phyloP scores from a whole-genome alignment of 2,329 filamentous ascomycete genomes.

The Akanthomyces dipterigenus region DNA sequence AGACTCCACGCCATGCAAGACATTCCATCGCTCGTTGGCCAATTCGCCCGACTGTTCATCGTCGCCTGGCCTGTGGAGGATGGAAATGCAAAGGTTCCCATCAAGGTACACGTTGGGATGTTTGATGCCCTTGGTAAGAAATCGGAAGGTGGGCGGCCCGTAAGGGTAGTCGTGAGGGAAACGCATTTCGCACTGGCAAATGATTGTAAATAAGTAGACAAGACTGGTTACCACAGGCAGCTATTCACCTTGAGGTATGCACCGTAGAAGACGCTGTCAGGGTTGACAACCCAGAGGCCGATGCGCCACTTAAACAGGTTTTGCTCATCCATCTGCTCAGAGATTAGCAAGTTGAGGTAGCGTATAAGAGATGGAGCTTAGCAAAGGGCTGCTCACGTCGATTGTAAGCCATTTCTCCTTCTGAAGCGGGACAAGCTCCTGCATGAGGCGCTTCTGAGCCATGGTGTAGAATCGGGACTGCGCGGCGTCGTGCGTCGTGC shows the following conservation, averaged over 20 bases:
- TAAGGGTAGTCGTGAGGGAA: constrained; percentile 89
- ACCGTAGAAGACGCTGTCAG: constrained; percentile 84
- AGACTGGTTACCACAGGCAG: not conserved
- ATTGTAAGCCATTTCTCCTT: constrained; percentile 95
- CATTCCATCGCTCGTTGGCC: constrained; percentile 89
- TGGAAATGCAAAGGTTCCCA: constrained; percentile 91
- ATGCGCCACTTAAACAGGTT: constrained; percentile 85
- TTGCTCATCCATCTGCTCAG: constrained; percentile 60
- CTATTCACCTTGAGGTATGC: constrained; percentile 70
- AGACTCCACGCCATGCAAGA: constrained; percentile 88
- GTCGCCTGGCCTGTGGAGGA: constrained; percentile 86
- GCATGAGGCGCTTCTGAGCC: constrained; percentile 73
- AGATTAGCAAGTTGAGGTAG: not conserved
- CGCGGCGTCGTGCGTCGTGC: not conserved
- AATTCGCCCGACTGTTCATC: constrained; percentile 87
- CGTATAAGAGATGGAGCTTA: not conserved
- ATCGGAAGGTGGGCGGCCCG: constrained; percentile 81
- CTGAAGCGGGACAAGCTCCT: constrained; percentile 72
- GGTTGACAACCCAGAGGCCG: constrained; percentile 86
- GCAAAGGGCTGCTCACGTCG: constrained; percentile 51
- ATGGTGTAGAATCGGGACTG: constrained; percentile 23
- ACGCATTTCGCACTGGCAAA: constrained; percentile 64
- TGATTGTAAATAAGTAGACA: not conserved
- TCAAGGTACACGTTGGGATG: constrained; percentile 94
- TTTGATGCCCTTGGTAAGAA: constrained; percentile 65